Evolutionary conservation across 805 yeast genomes (phyloP), one percentile per base, ranked within the genome.

Genomic region (Metschnikowia drakensbergensis): DNA sequence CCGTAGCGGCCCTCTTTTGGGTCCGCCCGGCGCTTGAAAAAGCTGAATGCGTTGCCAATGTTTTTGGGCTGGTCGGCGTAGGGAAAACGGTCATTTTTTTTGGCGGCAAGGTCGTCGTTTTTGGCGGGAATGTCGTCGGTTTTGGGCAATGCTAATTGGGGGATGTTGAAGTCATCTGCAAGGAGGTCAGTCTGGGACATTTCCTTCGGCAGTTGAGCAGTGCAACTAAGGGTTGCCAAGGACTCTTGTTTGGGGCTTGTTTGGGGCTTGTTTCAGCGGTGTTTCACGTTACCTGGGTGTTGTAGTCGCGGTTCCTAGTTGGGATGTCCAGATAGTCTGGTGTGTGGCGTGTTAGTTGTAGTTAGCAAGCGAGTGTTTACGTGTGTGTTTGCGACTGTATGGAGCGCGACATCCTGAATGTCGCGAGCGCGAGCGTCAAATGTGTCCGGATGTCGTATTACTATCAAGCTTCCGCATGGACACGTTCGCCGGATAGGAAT

Each of bases 21-120:
- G 50, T 72, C 77, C 0, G 50, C 52, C 28, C 49, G 49, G 10
- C 43, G 48, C n/a, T 59, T 53, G 32, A 67, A 66, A 46, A 69
- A 66, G 8, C 61, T 52, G 53, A 69, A 60, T 0, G 75, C 57
- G 47, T 70, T 71, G n/a, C 63, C 60, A 6, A 69, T 52, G 1
- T 58, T 48, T 33, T 59, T 59, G 11, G 67, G 62, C 25, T 32
- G 40, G 36, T 35, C 36, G n/a, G 34, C 23, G n/a, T 31, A 32
- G 3, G 43, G 43, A 25, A 40, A 40, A 3, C 43, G 43, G 11
- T 40, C 43, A 11, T 43, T 43, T 27, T 43, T 27, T 17, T 13
- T 30, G 31, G 17, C 32, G 22, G 29, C 22, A 7, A 6, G 37
- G 3, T 32, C 37, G 25, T 41, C 36, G 5, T 31, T 22, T 37